Evolutionary conservation across 1,284 basidiomycete species (phyloP).

Genomic region (Malassezia caprae): DNA sequence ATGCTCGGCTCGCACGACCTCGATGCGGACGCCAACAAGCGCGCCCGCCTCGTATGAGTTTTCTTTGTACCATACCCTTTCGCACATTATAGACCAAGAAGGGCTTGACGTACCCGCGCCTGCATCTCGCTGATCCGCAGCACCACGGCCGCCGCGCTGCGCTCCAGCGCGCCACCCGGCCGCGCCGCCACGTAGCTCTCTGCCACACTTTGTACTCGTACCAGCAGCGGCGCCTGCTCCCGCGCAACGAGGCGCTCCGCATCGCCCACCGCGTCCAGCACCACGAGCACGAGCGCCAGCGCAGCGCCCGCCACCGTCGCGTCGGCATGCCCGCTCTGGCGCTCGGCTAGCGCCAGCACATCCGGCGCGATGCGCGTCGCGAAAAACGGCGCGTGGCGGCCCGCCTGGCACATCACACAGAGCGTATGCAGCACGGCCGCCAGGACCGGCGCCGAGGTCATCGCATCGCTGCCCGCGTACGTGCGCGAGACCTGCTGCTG

Average conservation of each 20-base stretch:
- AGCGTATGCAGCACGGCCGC: conserved; percentile 13
- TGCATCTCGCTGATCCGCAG: conserved; percentile 11
- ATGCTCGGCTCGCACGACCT: conserved; percentile 10
- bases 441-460: background rate
- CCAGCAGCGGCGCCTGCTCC: conserved; percentile 1
- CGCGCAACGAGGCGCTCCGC: background rate
- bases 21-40: conserved; percentile 13
- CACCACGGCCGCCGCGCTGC: conserved; percentile 6
- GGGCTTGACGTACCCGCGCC: background rate
- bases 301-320: background rate
- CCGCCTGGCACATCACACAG: conserved; percentile 7
- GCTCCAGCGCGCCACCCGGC: background rate
- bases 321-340: background rate
- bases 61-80: background rate
- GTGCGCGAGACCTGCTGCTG: background rate
- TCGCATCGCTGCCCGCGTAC: conserved; percentile 8
- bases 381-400: conserved; percentile 1
- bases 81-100: conserved; percentile 1
- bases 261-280: conserved; percentile 4
- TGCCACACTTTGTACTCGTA: conserved; percentile 9
- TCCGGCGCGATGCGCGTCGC: background rate
- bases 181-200: background rate
- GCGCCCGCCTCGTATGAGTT: conserved; percentile 8
- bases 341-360: conserved; percentile 3
- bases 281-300: conserved; percentile 3